Conservation (phyloP, 2,329 filamentous ascomycete species). For the Aspergillus sojae region DNA sequence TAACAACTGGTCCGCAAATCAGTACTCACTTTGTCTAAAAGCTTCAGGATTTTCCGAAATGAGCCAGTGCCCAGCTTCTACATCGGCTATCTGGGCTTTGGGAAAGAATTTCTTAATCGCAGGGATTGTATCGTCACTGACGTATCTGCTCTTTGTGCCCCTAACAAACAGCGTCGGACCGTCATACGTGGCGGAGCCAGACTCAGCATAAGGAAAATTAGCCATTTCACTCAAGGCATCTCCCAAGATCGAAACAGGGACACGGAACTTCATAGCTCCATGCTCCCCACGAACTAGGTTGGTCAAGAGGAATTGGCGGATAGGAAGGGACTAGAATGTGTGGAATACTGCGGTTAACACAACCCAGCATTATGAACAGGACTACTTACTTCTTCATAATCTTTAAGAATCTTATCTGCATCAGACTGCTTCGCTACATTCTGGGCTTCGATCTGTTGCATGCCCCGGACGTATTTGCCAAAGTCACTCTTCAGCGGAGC, state of each 20-base stretch:
- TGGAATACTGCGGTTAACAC: background rate
- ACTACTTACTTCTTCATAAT: constrained; percentile 67
- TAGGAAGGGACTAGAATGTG: constrained; percentile 60
- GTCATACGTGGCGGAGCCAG: constrained; percentile 67
- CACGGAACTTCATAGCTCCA: constrained; percentile 69
- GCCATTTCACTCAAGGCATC: constrained; percentile 73
- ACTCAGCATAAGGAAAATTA: constrained; percentile 83
- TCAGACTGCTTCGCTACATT: constrained; percentile 70
- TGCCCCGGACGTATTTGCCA: constrained; percentile 76
- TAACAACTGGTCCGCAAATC: constrained; percentile 3
- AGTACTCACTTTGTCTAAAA: constrained; percentile 40
- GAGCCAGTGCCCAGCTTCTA: constrained; percentile 49
- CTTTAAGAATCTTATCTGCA: constrained; percentile 75
- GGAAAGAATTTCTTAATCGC: constrained; percentile 47
- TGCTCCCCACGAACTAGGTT: constrained; percentile 69
- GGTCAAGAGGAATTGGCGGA: constrained; percentile 89
- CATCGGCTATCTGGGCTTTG: constrained; percentile 41
- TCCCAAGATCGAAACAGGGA: constrained; percentile 74
- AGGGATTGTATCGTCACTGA: constrained; percentile 43
- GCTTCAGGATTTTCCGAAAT: constrained; percentile 49
- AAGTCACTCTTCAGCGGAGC: constrained; percentile 75
- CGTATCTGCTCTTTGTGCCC: constrained; percentile 45
- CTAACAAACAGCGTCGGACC: constrained; percentile 78
- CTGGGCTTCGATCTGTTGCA: constrained; percentile 76
- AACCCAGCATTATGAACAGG: constrained; percentile 3